Conservation (phyloP, 108 stramenopile genomes). For the Skeletonema marinoi region DNA sequence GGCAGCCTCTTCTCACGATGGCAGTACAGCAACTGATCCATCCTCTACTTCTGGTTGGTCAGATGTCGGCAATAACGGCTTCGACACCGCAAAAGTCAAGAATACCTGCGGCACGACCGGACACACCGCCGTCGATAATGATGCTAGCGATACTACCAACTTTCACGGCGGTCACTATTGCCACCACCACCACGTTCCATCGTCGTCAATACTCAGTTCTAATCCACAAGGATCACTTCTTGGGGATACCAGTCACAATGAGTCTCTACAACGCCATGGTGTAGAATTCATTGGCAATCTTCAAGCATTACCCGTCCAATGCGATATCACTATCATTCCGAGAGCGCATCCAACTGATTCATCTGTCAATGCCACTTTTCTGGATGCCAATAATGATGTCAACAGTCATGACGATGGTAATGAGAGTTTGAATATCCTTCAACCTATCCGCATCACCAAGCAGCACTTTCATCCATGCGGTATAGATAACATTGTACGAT, state of each 20-base stretch:
- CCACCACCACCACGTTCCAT: not conserved
- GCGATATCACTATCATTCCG: constrained; percentile 29
- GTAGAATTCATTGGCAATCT: constrained; percentile 7
- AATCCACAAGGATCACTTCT: not conserved
- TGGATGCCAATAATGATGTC: not conserved
- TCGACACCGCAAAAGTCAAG: not conserved
- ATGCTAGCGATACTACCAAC: not conserved
- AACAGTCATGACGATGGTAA: not conserved
- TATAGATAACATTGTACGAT: constrained; percentile 10
- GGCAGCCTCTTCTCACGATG: not conserved
- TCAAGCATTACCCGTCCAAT: constrained; percentile 30
- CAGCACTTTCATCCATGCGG: constrained; percentile 21
- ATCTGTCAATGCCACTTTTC: not conserved
- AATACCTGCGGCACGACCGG: not conserved
- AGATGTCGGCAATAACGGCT: not conserved
- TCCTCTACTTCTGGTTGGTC: not conserved
- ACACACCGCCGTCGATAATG: not conserved
- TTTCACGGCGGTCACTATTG: not conserved
- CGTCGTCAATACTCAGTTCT: not conserved
- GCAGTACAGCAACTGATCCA: not conserved
- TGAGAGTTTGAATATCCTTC: not conserved
- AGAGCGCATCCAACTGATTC: not conserved
- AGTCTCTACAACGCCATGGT: not conserved
- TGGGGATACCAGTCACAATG: not conserved
- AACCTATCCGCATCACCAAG: not conserved